phyloP scores from a whole-genome alignment of 2,329 filamentous ascomycete genomes.

The Zymoseptoria brevis region DNA sequence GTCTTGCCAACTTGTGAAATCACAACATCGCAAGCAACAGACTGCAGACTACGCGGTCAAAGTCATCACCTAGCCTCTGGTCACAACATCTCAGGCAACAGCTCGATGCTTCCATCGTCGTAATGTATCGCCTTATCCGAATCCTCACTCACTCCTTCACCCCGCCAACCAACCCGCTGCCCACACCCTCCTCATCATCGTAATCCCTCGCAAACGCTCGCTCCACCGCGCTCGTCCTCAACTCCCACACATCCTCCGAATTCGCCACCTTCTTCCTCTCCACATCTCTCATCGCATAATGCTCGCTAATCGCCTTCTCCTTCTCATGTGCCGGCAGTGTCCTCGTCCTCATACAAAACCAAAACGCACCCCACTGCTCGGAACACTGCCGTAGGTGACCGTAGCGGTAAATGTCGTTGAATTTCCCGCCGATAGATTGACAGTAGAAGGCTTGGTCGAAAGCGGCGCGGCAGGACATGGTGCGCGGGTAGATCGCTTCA shows the following conservation, averaged over 20 bases:
- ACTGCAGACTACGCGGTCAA: background rate
- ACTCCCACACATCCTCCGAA: slow-evolving; percentile 86
- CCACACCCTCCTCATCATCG: slow-evolving; percentile 20
- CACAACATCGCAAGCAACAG: background rate
- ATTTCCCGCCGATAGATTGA: slow-evolving; percentile 83
- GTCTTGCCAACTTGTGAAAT: too few species aligned
- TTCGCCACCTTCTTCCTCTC: slow-evolving; percentile 59
- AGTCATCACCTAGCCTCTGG: too few species aligned
- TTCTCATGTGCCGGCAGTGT: slow-evolving; percentile 52
- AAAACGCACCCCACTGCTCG: slow-evolving; percentile 87
- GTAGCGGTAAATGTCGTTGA: slow-evolving; percentile 82
- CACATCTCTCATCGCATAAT: slow-evolving; percentile 58
- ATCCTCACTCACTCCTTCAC: slow-evolving; percentile 3
- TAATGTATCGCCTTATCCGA: too few species aligned
- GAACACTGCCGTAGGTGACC: slow-evolving; percentile 68
- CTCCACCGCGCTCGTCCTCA: slow-evolving; percentile 55
- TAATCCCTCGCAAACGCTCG: slow-evolving; percentile 37
- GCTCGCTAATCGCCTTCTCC: slow-evolving; percentile 53
- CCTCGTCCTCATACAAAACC: slow-evolving; percentile 90
- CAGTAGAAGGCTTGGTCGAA: slow-evolving; percentile 95
- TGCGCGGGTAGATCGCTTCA: slow-evolving; percentile 65
- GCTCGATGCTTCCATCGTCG: too few species aligned
- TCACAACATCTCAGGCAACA: too few species aligned
- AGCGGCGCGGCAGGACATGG: slow-evolving; percentile 79
- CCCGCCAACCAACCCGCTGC: slow-evolving; percentile 3